Conservation (phyloP, 23 red algal genomes). For the Gracilariopsis chorda region DNA sequence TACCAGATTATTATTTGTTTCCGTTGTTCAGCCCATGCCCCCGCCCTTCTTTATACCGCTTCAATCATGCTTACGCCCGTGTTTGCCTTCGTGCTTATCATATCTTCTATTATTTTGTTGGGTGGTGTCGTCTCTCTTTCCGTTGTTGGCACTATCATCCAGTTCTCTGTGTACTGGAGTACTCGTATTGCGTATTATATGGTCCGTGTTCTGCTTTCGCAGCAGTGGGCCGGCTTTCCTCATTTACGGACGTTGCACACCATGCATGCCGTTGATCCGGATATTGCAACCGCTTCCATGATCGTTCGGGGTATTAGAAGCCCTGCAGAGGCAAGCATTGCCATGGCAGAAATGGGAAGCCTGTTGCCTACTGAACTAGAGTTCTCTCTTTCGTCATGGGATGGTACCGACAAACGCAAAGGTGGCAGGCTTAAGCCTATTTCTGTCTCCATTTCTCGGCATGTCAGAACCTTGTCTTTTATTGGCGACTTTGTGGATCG, state of each 20-base stretch:
- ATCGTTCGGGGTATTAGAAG: not conserved
- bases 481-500: not conserved
- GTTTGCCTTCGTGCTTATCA: not conserved
- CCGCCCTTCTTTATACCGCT: not conserved
- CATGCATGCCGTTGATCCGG: not conserved
- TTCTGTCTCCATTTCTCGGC: not conserved
- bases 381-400: conserved; percentile 50
- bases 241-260: not conserved
- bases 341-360: conserved; percentile 40
- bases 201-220: conserved; percentile 17
- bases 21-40: not conserved
- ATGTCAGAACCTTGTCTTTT: not conserved
- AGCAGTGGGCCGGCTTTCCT: conserved; percentile 29
- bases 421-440: not conserved
- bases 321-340: conserved; percentile 26
- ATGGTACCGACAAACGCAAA: not conserved
- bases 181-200: conserved; percentile 34
- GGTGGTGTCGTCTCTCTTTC: conserved; percentile 11
- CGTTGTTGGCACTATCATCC: conserved; percentile 13
- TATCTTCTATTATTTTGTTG: not conserved
- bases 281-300: not conserved
- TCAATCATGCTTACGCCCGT: conserved; percentile 26
- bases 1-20: not conserved
- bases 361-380: conserved; percentile 41
- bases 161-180: conserved; percentile 58